Percentiles rank a stretch among this genome's conserved stretches.
Conservation (phyloP, 2,329 filamentous ascomycete genomes). For the Elsinoe batatas region DNA sequence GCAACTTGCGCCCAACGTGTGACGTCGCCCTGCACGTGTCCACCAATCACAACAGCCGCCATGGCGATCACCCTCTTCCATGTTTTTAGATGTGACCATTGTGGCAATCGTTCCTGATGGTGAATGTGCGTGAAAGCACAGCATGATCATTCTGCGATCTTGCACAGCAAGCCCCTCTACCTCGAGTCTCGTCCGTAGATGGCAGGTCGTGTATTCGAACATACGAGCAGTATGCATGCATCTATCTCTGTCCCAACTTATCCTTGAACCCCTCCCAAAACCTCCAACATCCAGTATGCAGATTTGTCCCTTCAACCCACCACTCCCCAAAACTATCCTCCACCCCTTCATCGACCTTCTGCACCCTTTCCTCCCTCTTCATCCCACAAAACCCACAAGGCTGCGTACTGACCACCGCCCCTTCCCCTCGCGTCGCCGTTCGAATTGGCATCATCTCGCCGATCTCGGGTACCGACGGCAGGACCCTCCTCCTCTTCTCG, state of each 20-base stretch:
- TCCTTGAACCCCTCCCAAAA: slow-evolving; percentile 77
- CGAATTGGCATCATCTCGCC: slow-evolving; percentile 58
- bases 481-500: slow-evolving; percentile 31
- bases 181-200: no score
- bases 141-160: no score
- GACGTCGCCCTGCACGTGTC: neutral
- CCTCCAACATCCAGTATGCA: slow-evolving; percentile 55
- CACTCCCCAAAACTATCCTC: slow-evolving; percentile 93
- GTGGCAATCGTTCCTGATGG: neutral
- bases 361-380: slow-evolving; percentile 74
- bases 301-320: slow-evolving; percentile 65
- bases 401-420: slow-evolving; percentile 63
- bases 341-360: slow-evolving; percentile 63
- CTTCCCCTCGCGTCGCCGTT: slow-evolving; percentile 49
- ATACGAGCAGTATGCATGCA: neutral
- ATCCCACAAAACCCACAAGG: slow-evolving; percentile 79
- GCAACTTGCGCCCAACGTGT: neutral
- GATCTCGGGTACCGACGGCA: slow-evolving; percentile 55
- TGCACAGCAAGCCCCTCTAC: no score
- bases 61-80: neutral
- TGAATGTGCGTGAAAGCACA: neutral
- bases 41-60: neutral
- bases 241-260: slow-evolving; percentile 56
- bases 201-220: neutral
- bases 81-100: neutral